Percentiles rank a stretch among this genome's conserved stretches.
Conservation (phyloP, 345 rosid species). For the Lepidium africanum region DNA sequence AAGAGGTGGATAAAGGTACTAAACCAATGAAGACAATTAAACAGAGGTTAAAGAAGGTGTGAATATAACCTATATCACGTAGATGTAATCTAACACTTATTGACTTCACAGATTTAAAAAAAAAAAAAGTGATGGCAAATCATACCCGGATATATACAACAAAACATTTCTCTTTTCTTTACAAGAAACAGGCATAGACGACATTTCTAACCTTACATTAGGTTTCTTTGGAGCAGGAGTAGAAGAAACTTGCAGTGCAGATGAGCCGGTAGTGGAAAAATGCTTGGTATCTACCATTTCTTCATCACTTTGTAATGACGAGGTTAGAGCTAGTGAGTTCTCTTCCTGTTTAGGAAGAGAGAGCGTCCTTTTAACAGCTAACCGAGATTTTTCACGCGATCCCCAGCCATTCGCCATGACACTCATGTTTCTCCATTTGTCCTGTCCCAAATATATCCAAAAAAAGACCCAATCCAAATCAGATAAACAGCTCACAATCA, state of each 20-base stretch:
- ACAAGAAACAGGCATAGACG: background rate
- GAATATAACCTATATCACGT: background rate
- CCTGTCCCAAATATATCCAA: constrained; percentile 37
- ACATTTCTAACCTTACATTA: constrained; percentile 54
- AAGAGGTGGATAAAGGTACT: background rate
- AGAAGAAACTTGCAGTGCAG: constrained; percentile 35
- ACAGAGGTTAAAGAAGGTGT: background rate
- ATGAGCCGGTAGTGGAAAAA: constrained; percentile 30
- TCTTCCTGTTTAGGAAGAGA: constrained; percentile 56
- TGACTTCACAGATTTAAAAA: background rate
- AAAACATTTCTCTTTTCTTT: background rate
- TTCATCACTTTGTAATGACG: constrained; percentile 56
- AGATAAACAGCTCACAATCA: background rate
- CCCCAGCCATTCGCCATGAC: constrained; percentile 94
- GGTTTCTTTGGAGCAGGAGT: constrained; percentile 54
- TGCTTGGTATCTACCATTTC: constrained; percentile 53
- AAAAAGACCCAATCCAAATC: background rate
- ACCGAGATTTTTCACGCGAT: constrained; percentile 76
- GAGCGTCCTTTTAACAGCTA: constrained; percentile 53
- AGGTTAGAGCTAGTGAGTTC: constrained; percentile 27
- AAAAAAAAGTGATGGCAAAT: background rate
- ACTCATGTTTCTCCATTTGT: constrained; percentile 99
- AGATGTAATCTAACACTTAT: background rate
- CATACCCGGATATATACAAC: background rate
- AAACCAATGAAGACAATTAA: background rate